These are phyloP conservation scores for Cryptosporidium ryanae DNA, from an alignment of 169 alveolate genomes.

Conservation along the genomic window DNA sequence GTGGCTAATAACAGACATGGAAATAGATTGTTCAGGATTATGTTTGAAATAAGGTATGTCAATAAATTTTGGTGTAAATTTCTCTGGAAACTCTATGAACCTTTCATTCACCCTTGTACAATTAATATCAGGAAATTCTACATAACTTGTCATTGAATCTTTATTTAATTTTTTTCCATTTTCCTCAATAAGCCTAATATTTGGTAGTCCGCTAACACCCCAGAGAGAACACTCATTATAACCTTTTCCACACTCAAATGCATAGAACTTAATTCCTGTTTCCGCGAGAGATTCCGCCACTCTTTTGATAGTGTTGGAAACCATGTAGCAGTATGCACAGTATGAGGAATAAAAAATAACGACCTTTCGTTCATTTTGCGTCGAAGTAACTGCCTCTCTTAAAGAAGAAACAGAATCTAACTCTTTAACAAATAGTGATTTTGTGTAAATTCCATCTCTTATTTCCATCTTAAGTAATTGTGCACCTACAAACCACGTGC, in stretches of 20 bases:
- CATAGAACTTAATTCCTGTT: constrained; percentile 50
- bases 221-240: constrained; percentile 60
- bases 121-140: constrained; percentile 35
- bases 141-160: constrained; percentile 14
- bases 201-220: constrained; percentile 61
- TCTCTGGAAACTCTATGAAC: constrained; percentile 42
- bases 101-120: constrained; percentile 52
- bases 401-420: constrained; percentile 24
- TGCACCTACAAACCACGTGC: constrained; percentile 75
- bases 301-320: constrained; percentile 44
- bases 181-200: constrained; percentile 8
- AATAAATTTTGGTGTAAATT: constrained; percentile 18
- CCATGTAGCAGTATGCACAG: constrained; percentile 65
- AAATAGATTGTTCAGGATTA: constrained; percentile 7
- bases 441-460: constrained; percentile 44
- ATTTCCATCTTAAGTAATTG: constrained; percentile 54
- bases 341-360: constrained; percentile 59
- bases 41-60: constrained; percentile 25
- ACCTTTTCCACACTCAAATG: constrained; percentile 68
- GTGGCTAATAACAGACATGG: constrained; percentile 50
- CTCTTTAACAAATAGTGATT: constrained; percentile 29
- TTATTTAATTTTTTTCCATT: constrained; percentile 32
- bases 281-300: constrained; percentile 51
- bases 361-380: constrained; percentile 6
- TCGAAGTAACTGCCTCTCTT: constrained; percentile 8